Conservation (phyloP, 2,329 filamentous ascomycete genomes). For the Sphaerulina populicola region DNA sequence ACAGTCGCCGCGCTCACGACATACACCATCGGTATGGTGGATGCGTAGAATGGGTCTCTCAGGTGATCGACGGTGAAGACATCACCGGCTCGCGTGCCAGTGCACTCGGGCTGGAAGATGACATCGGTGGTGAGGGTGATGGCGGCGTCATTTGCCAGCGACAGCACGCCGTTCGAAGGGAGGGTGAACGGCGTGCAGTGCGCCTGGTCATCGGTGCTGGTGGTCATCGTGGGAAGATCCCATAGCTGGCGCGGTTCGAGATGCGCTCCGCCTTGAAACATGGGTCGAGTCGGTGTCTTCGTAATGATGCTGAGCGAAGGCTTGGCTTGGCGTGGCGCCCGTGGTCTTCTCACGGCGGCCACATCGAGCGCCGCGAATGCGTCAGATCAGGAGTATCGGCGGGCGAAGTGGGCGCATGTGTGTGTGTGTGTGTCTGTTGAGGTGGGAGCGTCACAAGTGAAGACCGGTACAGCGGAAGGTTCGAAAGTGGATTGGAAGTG, state of each 20-base stretch:
- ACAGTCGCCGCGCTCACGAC: conserved; percentile 86
- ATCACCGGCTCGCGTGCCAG: conserved; percentile 38
- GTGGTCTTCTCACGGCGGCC: conserved; percentile 16
- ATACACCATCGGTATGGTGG: conserved; percentile 85
- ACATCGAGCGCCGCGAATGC: conserved; percentile 9
- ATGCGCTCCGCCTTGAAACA: conserved; percentile 16
- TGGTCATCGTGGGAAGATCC: conserved; percentile 25
- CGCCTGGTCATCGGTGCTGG: conserved; percentile 11
- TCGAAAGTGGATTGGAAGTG: neutral
- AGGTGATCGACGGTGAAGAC: conserved; percentile 55
- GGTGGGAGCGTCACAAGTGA: neutral
- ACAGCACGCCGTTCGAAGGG: conserved; percentile 50
- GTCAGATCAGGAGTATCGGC: neutral
- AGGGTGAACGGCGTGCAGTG: conserved; percentile 57
- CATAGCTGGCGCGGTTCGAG: conserved; percentile 29
- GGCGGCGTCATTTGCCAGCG: conserved; percentile 45
- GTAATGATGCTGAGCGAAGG: conserved; percentile 3
- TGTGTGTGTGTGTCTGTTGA: neutral
- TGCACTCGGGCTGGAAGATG: conserved; percentile 53
- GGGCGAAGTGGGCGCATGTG: neutral
- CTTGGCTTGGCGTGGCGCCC: conserved; percentile 20
- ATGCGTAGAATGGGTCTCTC: conserved; percentile 84
- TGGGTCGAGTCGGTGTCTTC: conserved; percentile 13
- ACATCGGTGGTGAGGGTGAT: conserved; percentile 53
- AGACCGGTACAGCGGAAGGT: no score